Evolutionary conservation across 768 basidiomycete genomes (phyloP).

Genomic region (Pulveroboletus ravenelii): DNA sequence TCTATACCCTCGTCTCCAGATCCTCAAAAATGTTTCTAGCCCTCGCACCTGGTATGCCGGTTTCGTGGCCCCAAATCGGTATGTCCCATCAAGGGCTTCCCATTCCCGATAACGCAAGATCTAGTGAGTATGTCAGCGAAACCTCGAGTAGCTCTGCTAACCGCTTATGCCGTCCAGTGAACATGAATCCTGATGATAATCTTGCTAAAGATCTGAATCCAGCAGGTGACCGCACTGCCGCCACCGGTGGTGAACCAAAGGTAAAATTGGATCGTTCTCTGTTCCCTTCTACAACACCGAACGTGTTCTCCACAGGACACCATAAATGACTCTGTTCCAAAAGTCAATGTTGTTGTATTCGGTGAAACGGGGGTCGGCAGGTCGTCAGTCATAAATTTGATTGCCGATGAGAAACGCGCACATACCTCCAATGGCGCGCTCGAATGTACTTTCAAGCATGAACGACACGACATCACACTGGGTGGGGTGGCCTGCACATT

Average conservation of each 20-base stretch:
- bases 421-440: not conserved
- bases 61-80: no score
- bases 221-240: no score
- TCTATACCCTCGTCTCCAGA: no score
- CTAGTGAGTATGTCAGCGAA: no score
- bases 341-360: not conserved
- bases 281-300: not conserved
- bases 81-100: no score
- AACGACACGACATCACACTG: not conserved
- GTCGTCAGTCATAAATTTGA: conserved; percentile 4
- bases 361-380: conserved; percentile 4
- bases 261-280: not conserved
- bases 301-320: not conserved
- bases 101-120: no score
- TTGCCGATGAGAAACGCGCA: not conserved
- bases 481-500: not conserved
- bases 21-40: no score
- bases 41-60: no score
- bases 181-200: no score
- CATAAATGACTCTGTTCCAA: not conserved
- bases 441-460: conserved; percentile 3
- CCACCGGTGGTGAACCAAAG: not conserved
- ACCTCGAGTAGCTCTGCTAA: no score
- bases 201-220: no score
- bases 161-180: no score